Evolutionary conservation across 2,329 filamentous ascomycete genomes (phyloP).

Genomic region (Claviceps humidiphila): DNA sequence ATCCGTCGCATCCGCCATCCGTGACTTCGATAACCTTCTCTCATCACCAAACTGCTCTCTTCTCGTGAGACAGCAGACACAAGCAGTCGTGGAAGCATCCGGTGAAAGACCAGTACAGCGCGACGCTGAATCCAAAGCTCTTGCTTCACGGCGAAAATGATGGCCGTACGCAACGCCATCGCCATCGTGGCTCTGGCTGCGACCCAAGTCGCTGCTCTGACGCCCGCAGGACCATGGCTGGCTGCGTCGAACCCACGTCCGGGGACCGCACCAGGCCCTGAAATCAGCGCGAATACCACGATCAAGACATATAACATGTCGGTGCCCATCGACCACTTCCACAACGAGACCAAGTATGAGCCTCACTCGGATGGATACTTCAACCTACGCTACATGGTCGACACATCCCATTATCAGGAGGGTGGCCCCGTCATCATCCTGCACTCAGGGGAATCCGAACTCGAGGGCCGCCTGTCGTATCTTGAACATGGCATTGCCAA

Average conservation of each 20-base stretch:
- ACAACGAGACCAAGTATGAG: slow-evolving; percentile 64
- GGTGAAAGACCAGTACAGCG: background rate
- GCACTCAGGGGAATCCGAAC: slow-evolving; percentile 56
- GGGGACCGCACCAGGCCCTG: background rate
- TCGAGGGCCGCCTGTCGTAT: slow-evolving; percentile 49
- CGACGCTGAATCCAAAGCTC: background rate
- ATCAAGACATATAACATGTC: slow-evolving; percentile 19
- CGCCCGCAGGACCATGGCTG: background rate
- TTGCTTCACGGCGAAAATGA: background rate
- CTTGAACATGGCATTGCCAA: slow-evolving; percentile 67
- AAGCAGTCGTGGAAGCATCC: no score
- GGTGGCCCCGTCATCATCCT: slow-evolving; percentile 76
- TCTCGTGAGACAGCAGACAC: no score
- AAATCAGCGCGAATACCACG: background rate
- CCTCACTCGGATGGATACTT: slow-evolving; percentile 60
- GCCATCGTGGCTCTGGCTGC: background rate
- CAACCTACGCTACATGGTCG: slow-evolving; percentile 70
- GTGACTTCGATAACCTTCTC: no score
- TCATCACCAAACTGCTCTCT: no score
- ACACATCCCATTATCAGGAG: slow-evolving; percentile 57
- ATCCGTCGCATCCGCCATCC: no score
- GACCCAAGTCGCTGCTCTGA: background rate
- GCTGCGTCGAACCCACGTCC: background rate
- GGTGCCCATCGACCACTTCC: slow-evolving; percentile 66
- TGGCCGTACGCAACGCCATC: background rate